phyloP scores from a whole-genome alignment of 2,329 filamentous ascomycete species.

The Fusarium sp. region DNA sequence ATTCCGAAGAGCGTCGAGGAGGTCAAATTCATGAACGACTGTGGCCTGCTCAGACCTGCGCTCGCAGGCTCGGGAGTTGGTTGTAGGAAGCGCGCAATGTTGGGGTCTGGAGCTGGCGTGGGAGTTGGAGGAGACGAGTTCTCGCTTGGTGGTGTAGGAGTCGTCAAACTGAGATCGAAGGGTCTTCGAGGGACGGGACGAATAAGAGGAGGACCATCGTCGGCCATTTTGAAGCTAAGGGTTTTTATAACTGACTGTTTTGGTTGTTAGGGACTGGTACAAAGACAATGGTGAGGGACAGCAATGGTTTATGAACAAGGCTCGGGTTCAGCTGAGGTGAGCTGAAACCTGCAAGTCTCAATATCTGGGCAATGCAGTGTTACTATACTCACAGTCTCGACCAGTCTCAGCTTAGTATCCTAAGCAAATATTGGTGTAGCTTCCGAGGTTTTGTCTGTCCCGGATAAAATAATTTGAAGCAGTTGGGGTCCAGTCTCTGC shows the following conservation, averaged over 20 bases:
- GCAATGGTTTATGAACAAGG: background rate
- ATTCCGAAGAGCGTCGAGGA: slow-evolving; percentile 92
- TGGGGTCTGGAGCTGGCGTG: slow-evolving; percentile 43
- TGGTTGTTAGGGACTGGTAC: background rate
- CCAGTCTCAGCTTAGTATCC: slow-evolving; percentile 1
- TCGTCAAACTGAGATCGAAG: slow-evolving; percentile 70
- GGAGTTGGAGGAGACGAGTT: slow-evolving; percentile 38
- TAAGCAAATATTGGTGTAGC: slow-evolving; percentile 9
- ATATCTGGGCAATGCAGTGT: slow-evolving; percentile 12
- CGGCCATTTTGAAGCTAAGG: slow-evolving; percentile 48
- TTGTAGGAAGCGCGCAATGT: slow-evolving; percentile 52
- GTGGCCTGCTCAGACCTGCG: slow-evolving; percentile 70
- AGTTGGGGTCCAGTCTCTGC: slow-evolving; percentile 27
- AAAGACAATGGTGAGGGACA: background rate
- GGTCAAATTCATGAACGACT: slow-evolving; percentile 87
- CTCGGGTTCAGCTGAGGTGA: slow-evolving; percentile 9
- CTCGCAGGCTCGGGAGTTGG: slow-evolving; percentile 52
- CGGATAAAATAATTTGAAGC: slow-evolving; percentile 4
- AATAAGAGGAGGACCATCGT: slow-evolving; percentile 66
- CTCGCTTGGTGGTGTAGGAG: slow-evolving; percentile 58
- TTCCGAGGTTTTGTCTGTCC: slow-evolving; percentile 2
- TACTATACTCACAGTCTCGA: slow-evolving; percentile 33
- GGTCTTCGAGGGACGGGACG: slow-evolving; percentile 79
- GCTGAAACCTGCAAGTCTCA: slow-evolving; percentile 26
- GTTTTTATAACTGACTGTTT: background rate